Evolutionary conservation across 805 yeast species (phyloP), one percentile per base, ranked within the genome.

Genomic region (Yarrowia sp.): DNA sequence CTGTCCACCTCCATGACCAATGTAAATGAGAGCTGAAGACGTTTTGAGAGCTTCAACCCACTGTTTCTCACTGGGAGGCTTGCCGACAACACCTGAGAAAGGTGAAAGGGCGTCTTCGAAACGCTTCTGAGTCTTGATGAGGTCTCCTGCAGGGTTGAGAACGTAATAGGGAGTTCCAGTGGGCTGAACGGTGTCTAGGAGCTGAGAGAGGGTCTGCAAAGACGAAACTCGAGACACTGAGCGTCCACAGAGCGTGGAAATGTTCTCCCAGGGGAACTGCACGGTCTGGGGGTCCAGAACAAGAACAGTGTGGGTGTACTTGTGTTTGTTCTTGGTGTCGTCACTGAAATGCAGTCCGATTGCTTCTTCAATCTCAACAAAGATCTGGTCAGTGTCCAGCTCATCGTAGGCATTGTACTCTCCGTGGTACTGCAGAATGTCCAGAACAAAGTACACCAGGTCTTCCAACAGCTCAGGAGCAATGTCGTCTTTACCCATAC

Each of bases 1-100:
- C 71, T 91, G 94, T n/a, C 98, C 97, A 5, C 97, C 95, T 0
- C 98, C 98, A 78, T 95, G 99, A 0, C 99, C 99, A 68, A 93
- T 82, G 76, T 91, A 95, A 0, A 94, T 80, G 72, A 89, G 89
- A 9, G 90, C 72, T 46, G 85, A 82, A 1, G 84, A 78, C 1
- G 74, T 59, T 2, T 73, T 70, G 9, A 93, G 74, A 16, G 82
- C 81, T 0, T 77, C 65, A 0, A 82, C 70, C 43, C 92, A 80
- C 19, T 84, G 82, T 0, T 77, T 78, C 68, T 90, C 95, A 0
- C 79, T 72, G 0, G 97, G 97, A 55, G 79, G 80, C 5, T 71
- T 70, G 0, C 91, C 89, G 9, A 82, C 75, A 0, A 84, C 53
- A 2, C 68, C 68, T 0, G 22, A 5, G 8, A 41, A 65, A 8